Conservation (phyloP, 1,284 basidiomycete species). For the Sphagnurus paluster region DNA sequence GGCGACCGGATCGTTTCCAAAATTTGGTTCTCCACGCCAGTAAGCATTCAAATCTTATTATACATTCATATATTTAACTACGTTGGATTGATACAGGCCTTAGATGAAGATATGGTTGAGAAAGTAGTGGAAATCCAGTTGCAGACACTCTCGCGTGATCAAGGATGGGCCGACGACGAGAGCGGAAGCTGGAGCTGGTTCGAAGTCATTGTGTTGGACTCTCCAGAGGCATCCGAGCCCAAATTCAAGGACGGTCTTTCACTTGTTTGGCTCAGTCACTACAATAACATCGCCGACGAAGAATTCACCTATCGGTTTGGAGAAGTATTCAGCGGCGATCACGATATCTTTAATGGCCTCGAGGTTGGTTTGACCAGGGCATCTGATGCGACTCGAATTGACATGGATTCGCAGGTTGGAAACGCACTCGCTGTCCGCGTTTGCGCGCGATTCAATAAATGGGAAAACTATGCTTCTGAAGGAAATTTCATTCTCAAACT, state of each 20-base stretch:
- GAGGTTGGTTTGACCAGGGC: constrained; percentile 14
- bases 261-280: constrained; percentile 27
- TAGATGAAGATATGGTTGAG: no score
- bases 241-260: constrained; percentile 22
- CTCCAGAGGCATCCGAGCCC: constrained; percentile 16
- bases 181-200: constrained; percentile 30
- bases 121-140: no score
- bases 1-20: no score
- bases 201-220: constrained; percentile 24
- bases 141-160: no score
- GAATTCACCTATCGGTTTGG: constrained; percentile 7
- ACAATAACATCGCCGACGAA: constrained; percentile 15
- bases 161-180: no score
- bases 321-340: constrained; percentile 22
- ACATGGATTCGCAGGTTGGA: constrained; percentile 18
- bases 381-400: not conserved
- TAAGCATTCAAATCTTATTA: no score
- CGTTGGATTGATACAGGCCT: no score
- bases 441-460: constrained; percentile 25
- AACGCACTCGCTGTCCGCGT: constrained; percentile 25
- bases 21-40: no score
- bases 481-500: constrained; percentile 23
- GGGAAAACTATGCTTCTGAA: constrained; percentile 24
- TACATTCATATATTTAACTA: no score
- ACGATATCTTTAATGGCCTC: constrained; percentile 24